A percentile compares a stretch with the other conserved stretches of the same genome.
Evolutionary conservation across 2,329 filamentous ascomycete species (phyloP).

Genomic region (Ascochyta lentis): DNA sequence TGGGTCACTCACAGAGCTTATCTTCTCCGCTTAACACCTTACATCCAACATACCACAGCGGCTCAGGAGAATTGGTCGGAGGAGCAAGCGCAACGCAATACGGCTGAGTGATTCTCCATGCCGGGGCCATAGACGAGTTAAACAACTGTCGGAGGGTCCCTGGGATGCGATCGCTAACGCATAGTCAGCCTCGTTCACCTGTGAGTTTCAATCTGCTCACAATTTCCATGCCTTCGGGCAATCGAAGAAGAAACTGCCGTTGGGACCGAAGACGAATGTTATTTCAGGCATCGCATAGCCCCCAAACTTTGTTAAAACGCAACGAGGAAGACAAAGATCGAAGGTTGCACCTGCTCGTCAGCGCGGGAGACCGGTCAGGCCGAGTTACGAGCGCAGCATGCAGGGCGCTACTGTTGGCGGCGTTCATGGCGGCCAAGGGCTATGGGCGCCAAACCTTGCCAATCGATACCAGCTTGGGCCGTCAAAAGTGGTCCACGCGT

Average conservation of each 20-base stretch:
- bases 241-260: conserved; percentile 47
- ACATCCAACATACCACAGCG: conserved; percentile 45
- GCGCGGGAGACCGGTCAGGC: conserved; percentile 11
- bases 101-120: conserved; percentile 43
- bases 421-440: conserved; percentile 13
- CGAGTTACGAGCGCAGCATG: conserved; percentile 1
- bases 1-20: conserved; percentile 42
- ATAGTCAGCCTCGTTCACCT: conserved; percentile 24
- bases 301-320: conserved; percentile 5
- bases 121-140: conserved; percentile 40
- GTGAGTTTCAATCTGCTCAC: conserved; percentile 21
- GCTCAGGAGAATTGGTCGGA: conserved; percentile 33
- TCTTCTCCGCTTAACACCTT: conserved; percentile 43
- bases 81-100: conserved; percentile 45
- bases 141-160: conserved; percentile 44
- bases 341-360: conserved; percentile 10
- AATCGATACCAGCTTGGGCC: conserved; percentile 15
- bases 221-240: conserved; percentile 47
- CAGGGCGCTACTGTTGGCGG: conserved; percentile 9
- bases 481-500: conserved; percentile 11
- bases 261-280: conserved; percentile 46
- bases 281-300: conserved; percentile 42
- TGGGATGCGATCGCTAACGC: conserved; percentile 41
- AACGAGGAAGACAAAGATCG: not conserved
- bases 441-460: conserved; percentile 18